Evolutionary conservation across 2,329 filamentous ascomycete species (phyloP).

Genomic region (Fusarium verticillioides): DNA sequence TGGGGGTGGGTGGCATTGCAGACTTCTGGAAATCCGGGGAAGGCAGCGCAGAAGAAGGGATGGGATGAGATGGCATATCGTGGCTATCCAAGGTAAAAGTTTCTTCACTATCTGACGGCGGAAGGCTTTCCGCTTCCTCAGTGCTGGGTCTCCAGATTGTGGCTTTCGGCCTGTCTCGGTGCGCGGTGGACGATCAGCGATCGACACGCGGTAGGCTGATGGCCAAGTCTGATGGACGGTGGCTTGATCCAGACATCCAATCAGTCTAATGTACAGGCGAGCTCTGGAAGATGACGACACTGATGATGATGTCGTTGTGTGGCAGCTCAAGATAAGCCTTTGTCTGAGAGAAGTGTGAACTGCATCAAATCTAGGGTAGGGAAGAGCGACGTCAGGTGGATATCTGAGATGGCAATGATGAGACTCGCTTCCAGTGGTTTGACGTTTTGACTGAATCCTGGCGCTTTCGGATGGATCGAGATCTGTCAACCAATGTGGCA

Average conservation of each 20-base stretch:
- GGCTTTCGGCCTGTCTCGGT: conserved; percentile 19
- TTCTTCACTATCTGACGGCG: conserved; percentile 20
- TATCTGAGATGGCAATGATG: conserved; percentile 17
- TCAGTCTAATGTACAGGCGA: conserved; percentile 18
- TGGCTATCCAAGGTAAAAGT: conserved; percentile 8
- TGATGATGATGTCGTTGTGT: conserved; percentile 18
- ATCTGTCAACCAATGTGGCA: neutral
- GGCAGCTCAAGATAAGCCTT: conserved; percentile 11
- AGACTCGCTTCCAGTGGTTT: neutral
- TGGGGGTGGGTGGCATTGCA: conserved; percentile 39
- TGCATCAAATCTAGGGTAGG: conserved; percentile 1
- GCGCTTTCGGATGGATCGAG: neutral
- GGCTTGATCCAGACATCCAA: conserved; percentile 25
- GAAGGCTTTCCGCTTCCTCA: conserved; percentile 25
- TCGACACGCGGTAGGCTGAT: conserved; percentile 29
- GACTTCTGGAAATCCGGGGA: conserved; percentile 40
- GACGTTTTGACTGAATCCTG: conserved; percentile 7
- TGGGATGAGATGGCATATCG: neutral
- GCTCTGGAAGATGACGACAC: conserved; percentile 17
- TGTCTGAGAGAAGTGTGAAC: neutral
- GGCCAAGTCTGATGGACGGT: conserved; percentile 18
- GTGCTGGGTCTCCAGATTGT: neutral
- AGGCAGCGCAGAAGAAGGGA: neutral
- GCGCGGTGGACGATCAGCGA: conserved; percentile 29
- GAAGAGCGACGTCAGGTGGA: neutral